Evolutionary conservation across 2,329 filamentous ascomycete species (phyloP), one percentile per base, ranked within the genome.

Genomic region (Clonostachys chloroleuca): DNA sequence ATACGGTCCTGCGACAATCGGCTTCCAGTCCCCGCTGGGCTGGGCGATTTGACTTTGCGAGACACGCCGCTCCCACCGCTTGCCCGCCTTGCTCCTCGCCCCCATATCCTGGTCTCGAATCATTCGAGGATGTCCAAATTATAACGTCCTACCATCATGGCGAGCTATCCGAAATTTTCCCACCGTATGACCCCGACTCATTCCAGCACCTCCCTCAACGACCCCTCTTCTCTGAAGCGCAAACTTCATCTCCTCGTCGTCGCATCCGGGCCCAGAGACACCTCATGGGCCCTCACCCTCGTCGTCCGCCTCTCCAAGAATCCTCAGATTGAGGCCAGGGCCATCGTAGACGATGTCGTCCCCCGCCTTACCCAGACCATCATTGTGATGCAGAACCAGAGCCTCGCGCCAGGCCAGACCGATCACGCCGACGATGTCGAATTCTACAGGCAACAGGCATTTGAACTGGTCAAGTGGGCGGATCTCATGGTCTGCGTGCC

Each of bases 401-500:
- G 68, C 47, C 57, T 68, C 20, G 53, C 57, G 6, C 52, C 53
- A 6, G 62, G 62, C 17, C 60, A 62, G 45, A 59, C 59, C 43
- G 53, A 64, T 42, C 56, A 59, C 20, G 66, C 67, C 8, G 72
- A 73, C 46, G 76, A 77, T 24, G 67, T 79, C 55, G 78, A 83
- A 52, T 73, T 72, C 43, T 77, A 74, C 49, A 58, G 60, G 24
- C 66, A 68, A 45, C 77, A 74, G 52, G 82, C 74, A 5, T 81
- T 73, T 54, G 85, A 89, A 53, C 68, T 95, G 50, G 89, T 90
- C 54, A 80, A 89, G 51, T 96, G 92, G 92, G 89, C 92, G 6
- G 88, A 96, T 65, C 70, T 96, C 54, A 75, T 96, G 49, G 83
- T 96, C 34, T 80, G 95, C 47, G 87, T 87, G 7, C 90, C 92